These are phyloP conservation scores for Fusarium mundagurra DNA, from an alignment of 2,329 filamentous ascomycete species.

Conservation along the genomic window DNA sequence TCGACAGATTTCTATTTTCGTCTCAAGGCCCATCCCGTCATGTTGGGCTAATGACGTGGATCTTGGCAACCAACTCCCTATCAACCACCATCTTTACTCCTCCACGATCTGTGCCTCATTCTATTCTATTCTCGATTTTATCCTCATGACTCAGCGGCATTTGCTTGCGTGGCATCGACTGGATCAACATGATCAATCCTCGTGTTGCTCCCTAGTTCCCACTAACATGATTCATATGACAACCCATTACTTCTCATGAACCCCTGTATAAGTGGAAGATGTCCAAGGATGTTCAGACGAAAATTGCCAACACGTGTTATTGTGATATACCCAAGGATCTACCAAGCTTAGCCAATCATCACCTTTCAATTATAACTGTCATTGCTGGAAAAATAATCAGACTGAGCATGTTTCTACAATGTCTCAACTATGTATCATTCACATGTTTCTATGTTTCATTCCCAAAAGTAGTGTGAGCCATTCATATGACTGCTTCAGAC, in stretches of 20 bases:
- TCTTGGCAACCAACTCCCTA: not conserved
- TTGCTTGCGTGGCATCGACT: constrained; percentile 15
- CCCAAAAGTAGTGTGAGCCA: constrained; percentile 7
- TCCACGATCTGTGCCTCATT: not conserved
- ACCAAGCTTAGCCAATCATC: not conserved
- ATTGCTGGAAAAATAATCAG: not conserved
- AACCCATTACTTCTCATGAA: not conserved
- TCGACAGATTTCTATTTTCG: constrained; percentile 24
- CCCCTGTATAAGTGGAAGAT: constrained; percentile 15
- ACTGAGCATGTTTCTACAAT: not conserved
- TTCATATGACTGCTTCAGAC: not conserved
- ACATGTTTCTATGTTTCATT: not conserved
- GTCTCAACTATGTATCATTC: not conserved
- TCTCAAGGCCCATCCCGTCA: constrained; percentile 5
- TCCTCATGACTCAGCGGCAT: not conserved
- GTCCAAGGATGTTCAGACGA: not conserved
- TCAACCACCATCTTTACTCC: not conserved
- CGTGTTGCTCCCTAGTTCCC: constrained; percentile 5
- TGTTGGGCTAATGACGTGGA: constrained; percentile 19
- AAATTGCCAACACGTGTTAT: not conserved
- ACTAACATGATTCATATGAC: not conserved
- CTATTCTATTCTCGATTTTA: not conserved
- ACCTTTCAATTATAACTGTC: no score
- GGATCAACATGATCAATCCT: not conserved
- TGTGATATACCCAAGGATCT: not conserved